Conservation (phyloP, 2,329 filamentous ascomycete species). For the Monilinia fructicola region DNA sequence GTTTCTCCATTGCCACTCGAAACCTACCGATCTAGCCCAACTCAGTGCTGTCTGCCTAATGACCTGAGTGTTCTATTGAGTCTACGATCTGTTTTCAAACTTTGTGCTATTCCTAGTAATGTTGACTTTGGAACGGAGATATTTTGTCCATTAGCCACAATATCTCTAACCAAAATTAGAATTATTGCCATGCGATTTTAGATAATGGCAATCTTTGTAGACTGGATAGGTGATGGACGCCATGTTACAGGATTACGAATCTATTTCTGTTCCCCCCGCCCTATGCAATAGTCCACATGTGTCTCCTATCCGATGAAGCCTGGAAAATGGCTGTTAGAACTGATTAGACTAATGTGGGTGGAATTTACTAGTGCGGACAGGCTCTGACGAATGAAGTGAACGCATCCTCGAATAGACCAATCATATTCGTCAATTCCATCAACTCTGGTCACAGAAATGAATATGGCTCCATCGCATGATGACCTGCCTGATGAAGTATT, state of each 20-base stretch:
- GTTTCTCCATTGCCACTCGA: too few relatives aligned
- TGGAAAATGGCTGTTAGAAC: neutral
- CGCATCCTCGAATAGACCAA: neutral
- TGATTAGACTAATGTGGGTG: neutral
- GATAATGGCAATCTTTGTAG: neutral
- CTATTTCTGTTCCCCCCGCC: neutral
- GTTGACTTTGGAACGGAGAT: neutral
- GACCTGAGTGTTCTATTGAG: neutral
- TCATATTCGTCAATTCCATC: too few relatives aligned
- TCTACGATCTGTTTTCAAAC: neutral
- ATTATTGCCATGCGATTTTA: neutral
- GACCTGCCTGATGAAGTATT: neutral
- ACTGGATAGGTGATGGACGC: neutral
- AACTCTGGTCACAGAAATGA: too few relatives aligned
- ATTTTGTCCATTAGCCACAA: neutral
- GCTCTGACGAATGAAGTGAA: neutral
- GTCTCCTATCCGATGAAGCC: neutral
- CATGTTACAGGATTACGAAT: slow-evolving; percentile 5
- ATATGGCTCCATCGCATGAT: too few relatives aligned
- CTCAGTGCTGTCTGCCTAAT: neutral
- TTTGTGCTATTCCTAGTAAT: neutral
- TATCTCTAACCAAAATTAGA: neutral
- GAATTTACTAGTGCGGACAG: neutral
- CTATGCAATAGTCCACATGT: neutral
- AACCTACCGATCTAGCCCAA: neutral